Conservation (phyloP, 2,329 filamentous ascomycete genomes). For the Chaetomiaceae sp. region DNA sequence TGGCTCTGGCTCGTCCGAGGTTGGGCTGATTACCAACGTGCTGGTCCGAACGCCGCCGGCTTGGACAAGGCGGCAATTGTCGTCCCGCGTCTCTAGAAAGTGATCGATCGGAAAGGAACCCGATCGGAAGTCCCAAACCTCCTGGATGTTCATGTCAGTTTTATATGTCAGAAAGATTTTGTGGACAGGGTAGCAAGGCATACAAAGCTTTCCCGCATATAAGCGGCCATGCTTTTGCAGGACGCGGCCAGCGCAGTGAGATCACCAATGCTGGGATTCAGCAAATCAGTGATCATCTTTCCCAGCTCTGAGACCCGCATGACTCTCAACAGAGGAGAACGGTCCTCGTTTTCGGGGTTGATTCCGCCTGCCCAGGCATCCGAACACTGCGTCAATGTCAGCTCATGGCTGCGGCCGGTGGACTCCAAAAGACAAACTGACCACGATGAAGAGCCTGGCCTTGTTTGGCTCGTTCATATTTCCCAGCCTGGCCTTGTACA, state of each 20-base stretch:
- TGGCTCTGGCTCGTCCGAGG: background rate
- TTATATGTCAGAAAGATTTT: background rate
- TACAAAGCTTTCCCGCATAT: background rate
- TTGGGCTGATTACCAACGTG: slow-evolving; percentile 10
- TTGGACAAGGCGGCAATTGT: background rate
- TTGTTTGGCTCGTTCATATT: background rate
- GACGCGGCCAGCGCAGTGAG: slow-evolving; percentile 17
- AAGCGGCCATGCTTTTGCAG: slow-evolving; percentile 7
- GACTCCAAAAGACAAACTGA: background rate
- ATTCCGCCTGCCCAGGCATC: background rate
- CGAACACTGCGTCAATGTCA: background rate
- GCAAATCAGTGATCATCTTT: background rate
- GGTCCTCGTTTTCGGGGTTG: background rate
- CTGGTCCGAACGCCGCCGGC: slow-evolving; percentile 3
- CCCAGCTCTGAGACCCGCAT: slow-evolving; percentile 11
- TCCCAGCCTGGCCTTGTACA: background rate
- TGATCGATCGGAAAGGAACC: background rate
- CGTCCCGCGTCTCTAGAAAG: background rate
- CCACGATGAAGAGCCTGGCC: background rate
- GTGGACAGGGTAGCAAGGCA: background rate
- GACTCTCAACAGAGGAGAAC: slow-evolving; percentile 1
- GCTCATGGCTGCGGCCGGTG: background rate
- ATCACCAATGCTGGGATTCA: slow-evolving; percentile 17
- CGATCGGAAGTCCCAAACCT: slow-evolving; percentile 5
- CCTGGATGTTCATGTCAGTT: slow-evolving; percentile 4